Conservation (phyloP, 2,329 filamentous ascomycete genomes). For the Exophiala lecanii-corni region DNA sequence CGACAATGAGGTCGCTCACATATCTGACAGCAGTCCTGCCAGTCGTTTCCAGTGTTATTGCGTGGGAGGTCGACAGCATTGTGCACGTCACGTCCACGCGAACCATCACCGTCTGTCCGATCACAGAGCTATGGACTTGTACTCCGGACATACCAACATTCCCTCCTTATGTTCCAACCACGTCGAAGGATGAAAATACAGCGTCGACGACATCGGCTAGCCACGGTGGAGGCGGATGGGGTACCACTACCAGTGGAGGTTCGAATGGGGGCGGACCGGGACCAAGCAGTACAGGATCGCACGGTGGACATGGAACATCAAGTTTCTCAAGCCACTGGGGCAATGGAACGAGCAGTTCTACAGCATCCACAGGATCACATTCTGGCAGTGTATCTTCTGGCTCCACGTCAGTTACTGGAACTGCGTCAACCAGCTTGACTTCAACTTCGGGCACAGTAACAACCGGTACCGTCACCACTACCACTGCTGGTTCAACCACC, state of each 20-base stretch:
- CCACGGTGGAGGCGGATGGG: neutral
- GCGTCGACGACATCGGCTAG: neutral
- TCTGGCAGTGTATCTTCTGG: neutral
- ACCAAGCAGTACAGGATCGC: neutral
- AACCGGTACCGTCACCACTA: conserved; percentile 3
- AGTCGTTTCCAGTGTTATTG: conserved; percentile 7
- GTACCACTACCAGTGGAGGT: neutral
- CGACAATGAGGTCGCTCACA: conserved; percentile 21
- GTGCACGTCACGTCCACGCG: conserved; percentile 18
- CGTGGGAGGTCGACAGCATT: conserved; percentile 15
- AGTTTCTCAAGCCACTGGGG: neutral
- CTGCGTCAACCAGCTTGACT: neutral
- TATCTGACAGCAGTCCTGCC: conserved; percentile 22
- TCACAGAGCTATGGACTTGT: conserved; percentile 21
- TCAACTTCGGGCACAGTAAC: conserved; percentile 5
- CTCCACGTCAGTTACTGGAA: conserved; percentile 7
- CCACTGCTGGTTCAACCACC: conserved; percentile 2
- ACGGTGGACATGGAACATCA: neutral
- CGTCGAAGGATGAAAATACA: neutral
- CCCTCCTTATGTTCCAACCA: neutral
- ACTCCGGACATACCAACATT: conserved; percentile 13
- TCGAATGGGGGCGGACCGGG: neutral
- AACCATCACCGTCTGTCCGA: conserved; percentile 23
- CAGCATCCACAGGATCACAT: neutral
- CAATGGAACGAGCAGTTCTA: neutral